phyloP scores from a whole-genome alignment of 2,329 filamentous ascomycete species.

The Fusarium sp. region DNA sequence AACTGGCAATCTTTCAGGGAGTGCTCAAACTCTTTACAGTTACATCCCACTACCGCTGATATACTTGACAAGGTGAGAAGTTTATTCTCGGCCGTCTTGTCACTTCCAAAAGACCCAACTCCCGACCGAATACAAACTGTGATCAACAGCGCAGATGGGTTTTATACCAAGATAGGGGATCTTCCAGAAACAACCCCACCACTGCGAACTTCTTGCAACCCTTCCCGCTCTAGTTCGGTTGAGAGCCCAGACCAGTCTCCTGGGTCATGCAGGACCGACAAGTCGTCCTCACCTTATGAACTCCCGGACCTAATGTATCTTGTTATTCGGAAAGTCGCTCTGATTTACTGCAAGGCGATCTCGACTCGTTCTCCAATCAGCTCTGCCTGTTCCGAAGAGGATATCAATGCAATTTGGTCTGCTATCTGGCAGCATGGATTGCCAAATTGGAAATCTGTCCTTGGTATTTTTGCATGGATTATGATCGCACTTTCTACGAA shows the following conservation, averaged over 20 bases:
- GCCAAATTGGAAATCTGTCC: constrained; percentile 58
- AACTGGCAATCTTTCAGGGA: constrained; percentile 57
- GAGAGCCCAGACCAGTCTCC: constrained; percentile 31
- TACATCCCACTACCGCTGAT: constrained; percentile 60
- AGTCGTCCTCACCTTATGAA: constrained; percentile 35
- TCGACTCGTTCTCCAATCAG: constrained; percentile 57
- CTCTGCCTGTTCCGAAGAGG: constrained; percentile 52
- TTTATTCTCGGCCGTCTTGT: constrained; percentile 58
- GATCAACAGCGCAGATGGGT: constrained; percentile 54
- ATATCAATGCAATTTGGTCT: constrained; percentile 60
- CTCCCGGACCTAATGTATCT: constrained; percentile 60
- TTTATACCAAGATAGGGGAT: constrained; percentile 54
- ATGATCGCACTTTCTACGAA: constrained; percentile 57
- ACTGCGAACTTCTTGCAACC: constrained; percentile 12
- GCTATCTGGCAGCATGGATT: constrained; percentile 61
- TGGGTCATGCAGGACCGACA: constrained; percentile 25
- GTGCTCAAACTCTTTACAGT: constrained; percentile 55
- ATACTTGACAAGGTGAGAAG: constrained; percentile 65
- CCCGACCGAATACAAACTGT: constrained; percentile 55
- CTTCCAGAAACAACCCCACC: constrained; percentile 48
- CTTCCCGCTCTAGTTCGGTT: constrained; percentile 28
- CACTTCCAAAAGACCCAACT: constrained; percentile 53
- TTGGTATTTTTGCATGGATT: constrained; percentile 64
- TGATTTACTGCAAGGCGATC: constrained; percentile 63
- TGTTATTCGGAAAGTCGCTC: constrained; percentile 59